Base-by-base conservation (phyloP, 2,329 filamentous ascomycete genomes). In the Phyllosticta citriasiana region DNA sequence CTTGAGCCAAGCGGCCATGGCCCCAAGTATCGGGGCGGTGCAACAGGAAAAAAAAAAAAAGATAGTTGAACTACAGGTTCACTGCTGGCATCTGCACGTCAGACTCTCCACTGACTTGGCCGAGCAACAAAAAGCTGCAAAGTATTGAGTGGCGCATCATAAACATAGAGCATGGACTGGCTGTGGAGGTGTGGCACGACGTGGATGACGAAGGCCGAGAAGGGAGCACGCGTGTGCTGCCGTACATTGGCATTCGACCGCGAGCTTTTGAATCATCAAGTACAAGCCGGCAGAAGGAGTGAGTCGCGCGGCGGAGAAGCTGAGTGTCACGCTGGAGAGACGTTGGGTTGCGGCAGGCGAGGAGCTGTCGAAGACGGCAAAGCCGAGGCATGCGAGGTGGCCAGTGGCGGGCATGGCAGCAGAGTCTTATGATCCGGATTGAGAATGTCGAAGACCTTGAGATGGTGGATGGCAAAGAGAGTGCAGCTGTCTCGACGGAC, bases 1-100 rank as follows among this genome's bases (percentile, higher is more conserved):
- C 40, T 47, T 5, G 40, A 19, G 40, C 14, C 40, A 47, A 47
- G 40, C 40, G 40, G 4, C n/a, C n/a, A n/a, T 47, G 40, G 40
- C 40, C 40, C 40, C 40, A 47, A 47, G 16, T 47, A n/a, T 47
- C 40, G 59, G 54, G 59, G 59, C 59, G 54, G 59, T 61, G 59
- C 59, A 61, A 61, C 52, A 30, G 27, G 19, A 22, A 16, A 26
- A n/a, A 22, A 16, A 26, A n/a, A 47, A 2, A 16, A 47, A 47
- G 40, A 47, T 47, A 7, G 12, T 47, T 47, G 14, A 25, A 53
- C 52, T 14, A 53, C 52, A 53, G 22, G 22, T 25, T 30, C 6
- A 47, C 16, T 19, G 40, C 40, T 47, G 40, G 40, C 40, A 47
- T 47, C 40, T 47, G 40, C 40, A 47, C 40, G 40, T 47, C 40